Base-by-base conservation (phyloP, 1,284 basidiomycete species). In the Ceratobasidium sp. region DNA sequence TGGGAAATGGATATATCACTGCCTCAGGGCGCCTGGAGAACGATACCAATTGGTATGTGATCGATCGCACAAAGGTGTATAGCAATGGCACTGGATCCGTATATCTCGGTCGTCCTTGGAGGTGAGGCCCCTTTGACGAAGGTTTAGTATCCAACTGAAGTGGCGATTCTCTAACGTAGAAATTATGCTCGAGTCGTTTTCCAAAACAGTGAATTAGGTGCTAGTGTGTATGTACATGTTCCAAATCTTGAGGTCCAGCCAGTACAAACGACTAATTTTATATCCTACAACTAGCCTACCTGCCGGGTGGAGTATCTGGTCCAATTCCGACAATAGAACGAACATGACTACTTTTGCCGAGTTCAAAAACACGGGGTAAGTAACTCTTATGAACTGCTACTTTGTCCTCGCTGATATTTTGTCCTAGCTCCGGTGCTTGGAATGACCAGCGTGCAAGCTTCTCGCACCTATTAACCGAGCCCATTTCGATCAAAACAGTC, bases 111-210 rank as follows among this genome's bases (percentile, higher is more conserved):
- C 58, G 64, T 5, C 69, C 72, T 14, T 71, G 67, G 68, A 56
- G 60, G 62, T 52, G 30, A 42, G 58, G 13, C 13, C 39, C 8
- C 52, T 16, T 46, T n/a, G 16, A 11, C 19, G 30, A 23, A 27
- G 27, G 9, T 13, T 57, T 49, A 36, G 14, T 33, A 1, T 21
- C 19, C 2, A 56, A 19, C 29, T 47, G 19, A 46, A 14, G 14
- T 1, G 9, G 9, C 36, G 14, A 9, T 11, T 7, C 50, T 13
- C 42, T 21, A 7, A 14, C 25, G 14, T 53, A 41, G 68, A 4
- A 71, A 71, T 59, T 73, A 72, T 56, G 73, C 72, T 13, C 71
- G 73, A 33, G 73, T 73, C 23, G 69, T 73, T 2, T 72, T 73
- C 59, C 73, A 73, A 56, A 69, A 72, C 19, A 71, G 64, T 21